Evolutionary conservation across 2,329 filamentous ascomycete genomes (phyloP), one percentile per base, ranked within the genome.

Genomic region (Myriosclerotinia duriaeana): DNA sequence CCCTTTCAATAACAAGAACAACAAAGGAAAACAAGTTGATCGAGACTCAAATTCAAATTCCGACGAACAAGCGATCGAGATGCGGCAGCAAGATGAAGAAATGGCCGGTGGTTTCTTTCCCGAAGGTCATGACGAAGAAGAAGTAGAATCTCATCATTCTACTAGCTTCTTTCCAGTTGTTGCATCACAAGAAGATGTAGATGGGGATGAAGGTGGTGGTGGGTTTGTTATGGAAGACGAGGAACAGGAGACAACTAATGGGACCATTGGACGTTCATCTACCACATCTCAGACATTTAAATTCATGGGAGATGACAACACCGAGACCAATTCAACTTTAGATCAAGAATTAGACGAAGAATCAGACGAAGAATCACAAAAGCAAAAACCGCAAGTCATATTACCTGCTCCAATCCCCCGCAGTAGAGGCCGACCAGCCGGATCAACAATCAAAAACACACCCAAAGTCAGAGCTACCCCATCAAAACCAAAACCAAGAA

Each of bases 41-140:
- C 59, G 65, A 65, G 70, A 77, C 67, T 66, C 73, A n/a, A 26
- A 50, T 44, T 22, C 17, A 9, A 17, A 50, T 44, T 22, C 17
- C 7, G 72, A 76, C 65, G 72, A 48, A 53, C 70, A 69, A 68
- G 75, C 56, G 68, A 69, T 69, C 12, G 70, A 70, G 11, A 77
- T 70, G 70, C 73, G 72, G 64, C 71, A 74, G 26, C 75, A 77
- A 2, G 79, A 83, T 11, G 83, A 84, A 67, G 82, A 85, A 12
- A 82, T 82, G 79, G 86, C 81, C 0, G 87, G 87, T 0, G 87
- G 87, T 0, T 89, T 89, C 71, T 74, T 89, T 11, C 85, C 83
- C 0, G 84, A 86, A 66, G 84, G 82, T 1, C 83, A 81, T 60
- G 82, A 85, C 38, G 80, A 82, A 52, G 82, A 82, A 22, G 80